A percentile compares a stretch with the other conserved stretches of the same genome.
phyloP scores from a whole-genome alignment of 2,329 filamentous ascomycete genomes.

The Didymella sp. region DNA sequence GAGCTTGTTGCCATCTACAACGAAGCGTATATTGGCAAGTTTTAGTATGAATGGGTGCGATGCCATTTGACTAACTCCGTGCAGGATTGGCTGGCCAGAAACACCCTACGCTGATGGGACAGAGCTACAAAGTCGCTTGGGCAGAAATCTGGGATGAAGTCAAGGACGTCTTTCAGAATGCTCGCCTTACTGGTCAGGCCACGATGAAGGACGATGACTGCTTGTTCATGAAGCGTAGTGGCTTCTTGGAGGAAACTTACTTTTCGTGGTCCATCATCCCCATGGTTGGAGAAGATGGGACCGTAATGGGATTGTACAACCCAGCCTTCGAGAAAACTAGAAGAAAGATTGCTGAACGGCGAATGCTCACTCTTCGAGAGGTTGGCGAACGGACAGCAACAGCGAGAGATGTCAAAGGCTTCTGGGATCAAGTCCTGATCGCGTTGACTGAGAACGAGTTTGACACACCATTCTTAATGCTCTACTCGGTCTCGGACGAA shows the following conservation, averaged over 20 bases:
- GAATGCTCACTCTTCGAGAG: constrained; percentile 80
- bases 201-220: constrained; percentile 86
- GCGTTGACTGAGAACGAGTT: constrained; percentile 76
- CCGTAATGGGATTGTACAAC: constrained; percentile 78
- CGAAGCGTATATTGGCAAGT: constrained; percentile 65
- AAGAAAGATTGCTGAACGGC: constrained; percentile 76
- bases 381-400: constrained; percentile 76
- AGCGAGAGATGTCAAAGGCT: constrained; percentile 74
- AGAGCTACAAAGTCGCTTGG: constrained; percentile 73
- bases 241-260: constrained; percentile 78
- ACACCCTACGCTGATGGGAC: constrained; percentile 78
- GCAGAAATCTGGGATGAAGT: constrained; percentile 76
- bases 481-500: constrained; percentile 79
- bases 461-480: constrained; percentile 77
- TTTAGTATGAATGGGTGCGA: neutral
- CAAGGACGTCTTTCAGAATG: constrained; percentile 70
- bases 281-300: constrained; percentile 74
- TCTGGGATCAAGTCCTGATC: constrained; percentile 74
- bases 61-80: constrained; percentile 2
- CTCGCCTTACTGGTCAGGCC: constrained; percentile 73
- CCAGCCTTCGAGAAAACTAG: constrained; percentile 82
- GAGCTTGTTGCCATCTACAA: constrained; percentile 75
- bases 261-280: constrained; percentile 86
- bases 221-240: constrained; percentile 73
- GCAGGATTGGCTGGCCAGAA: constrained; percentile 73